Evolutionary conservation across 176 grass and related monocot species (phyloP).

Genomic region (Aegilops speltoides): DNA sequence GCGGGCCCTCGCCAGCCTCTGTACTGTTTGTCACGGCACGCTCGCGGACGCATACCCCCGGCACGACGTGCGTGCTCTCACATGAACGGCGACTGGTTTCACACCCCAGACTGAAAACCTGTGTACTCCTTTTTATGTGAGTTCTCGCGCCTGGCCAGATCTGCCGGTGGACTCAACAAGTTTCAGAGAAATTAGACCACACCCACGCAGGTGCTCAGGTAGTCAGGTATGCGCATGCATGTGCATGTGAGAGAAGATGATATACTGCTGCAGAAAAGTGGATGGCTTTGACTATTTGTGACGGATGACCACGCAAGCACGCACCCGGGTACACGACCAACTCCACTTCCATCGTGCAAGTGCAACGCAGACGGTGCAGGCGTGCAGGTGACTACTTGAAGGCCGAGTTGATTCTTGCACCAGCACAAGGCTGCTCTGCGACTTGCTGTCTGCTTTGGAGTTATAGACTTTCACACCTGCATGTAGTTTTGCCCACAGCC

Average conservation of each 20-base stretch:
- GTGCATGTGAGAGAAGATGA: neutral
- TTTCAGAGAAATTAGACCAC: neutral
- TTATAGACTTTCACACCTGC: neutral
- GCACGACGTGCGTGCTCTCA: conserved; percentile 8
- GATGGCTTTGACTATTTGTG: neutral
- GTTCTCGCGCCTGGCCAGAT: neutral
- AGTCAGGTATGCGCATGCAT: neutral
- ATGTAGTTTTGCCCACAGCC: too few relatives aligned
- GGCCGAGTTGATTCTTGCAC: conserved; percentile 1
- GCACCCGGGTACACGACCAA: neutral
- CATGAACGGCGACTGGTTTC: conserved; percentile 24
- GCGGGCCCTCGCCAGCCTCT: neutral
- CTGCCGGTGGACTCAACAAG: conserved; percentile 18
- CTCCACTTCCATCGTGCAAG: neutral
- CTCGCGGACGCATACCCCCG: neutral
- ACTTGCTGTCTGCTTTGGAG: neutral
- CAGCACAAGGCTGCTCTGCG: neutral
- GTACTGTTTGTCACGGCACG: neutral
- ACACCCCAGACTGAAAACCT: neutral
- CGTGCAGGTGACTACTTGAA: conserved; percentile 4
- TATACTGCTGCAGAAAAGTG: neutral
- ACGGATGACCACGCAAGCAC: neutral
- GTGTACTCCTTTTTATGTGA: neutral
- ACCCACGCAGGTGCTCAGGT: neutral
- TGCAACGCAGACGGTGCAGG: neutral